These are phyloP conservation scores for Yamadazyma sp. DNA, from an alignment of 1,139 yeast genomes.

Conservation along the genomic window DNA sequence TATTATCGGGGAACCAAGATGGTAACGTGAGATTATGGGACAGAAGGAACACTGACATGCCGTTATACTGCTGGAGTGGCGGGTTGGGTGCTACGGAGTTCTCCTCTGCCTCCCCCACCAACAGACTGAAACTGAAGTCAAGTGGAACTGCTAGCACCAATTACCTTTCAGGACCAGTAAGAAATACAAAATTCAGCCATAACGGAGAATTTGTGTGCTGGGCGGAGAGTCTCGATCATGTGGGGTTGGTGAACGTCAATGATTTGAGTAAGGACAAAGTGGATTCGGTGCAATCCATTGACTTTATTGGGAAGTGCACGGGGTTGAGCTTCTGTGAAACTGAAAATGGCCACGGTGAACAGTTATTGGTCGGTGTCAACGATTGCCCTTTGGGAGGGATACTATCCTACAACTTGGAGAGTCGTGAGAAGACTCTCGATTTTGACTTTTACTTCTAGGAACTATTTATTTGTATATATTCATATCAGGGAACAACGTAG, in stretches of 20 bases:
- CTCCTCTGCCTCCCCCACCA: neutral
- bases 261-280: slow-evolving; percentile 22
- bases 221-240: slow-evolving; percentile 64
- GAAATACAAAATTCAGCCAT: slow-evolving; percentile 53
- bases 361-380: slow-evolving; percentile 52
- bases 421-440: slow-evolving; percentile 36
- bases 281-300: slow-evolving; percentile 47
- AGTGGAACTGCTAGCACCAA: neutral
- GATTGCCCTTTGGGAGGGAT: slow-evolving; percentile 63
- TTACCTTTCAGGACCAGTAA: slow-evolving; percentile 43
- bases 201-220: slow-evolving; percentile 49
- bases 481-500: neutral
- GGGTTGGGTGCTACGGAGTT: slow-evolving; percentile 26
- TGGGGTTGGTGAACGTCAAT: slow-evolving; percentile 46
- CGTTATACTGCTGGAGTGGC: slow-evolving; percentile 37
- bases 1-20: slow-evolving; percentile 64
- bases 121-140: neutral
- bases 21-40: slow-evolving; percentile 59
- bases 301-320: slow-evolving; percentile 58
- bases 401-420: slow-evolving; percentile 44
- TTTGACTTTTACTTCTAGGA: slow-evolving; percentile 33
- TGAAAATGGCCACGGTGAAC: slow-evolving; percentile 47
- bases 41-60: slow-evolving; percentile 29
- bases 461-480: slow-evolving; percentile 1
- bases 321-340: slow-evolving; percentile 53